Percentiles rank a stretch among this genome's conserved stretches.
Evolutionary conservation across 2,329 filamentous ascomycete species (phyloP).

Genomic region (Aspergillus melleus): DNA sequence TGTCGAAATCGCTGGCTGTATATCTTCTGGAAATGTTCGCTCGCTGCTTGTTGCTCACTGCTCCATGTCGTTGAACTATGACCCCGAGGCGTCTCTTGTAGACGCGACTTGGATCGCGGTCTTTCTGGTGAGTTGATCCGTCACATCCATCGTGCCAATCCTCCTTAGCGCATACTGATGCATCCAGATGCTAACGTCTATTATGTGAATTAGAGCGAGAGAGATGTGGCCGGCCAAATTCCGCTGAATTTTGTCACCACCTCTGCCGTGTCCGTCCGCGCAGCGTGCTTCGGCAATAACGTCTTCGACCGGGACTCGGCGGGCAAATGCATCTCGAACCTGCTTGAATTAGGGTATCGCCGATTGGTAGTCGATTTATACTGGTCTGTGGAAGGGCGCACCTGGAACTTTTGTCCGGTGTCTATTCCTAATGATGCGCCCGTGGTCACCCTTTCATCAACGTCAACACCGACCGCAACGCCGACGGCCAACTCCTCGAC

Average conservation of each 20-base stretch:
- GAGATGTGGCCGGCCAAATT: constrained; percentile 60
- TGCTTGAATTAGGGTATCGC: constrained; percentile 60
- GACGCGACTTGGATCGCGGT: constrained; percentile 41
- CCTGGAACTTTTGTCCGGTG: constrained; percentile 64
- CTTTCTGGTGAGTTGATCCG: constrained; percentile 34
- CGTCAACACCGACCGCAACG: constrained; percentile 15
- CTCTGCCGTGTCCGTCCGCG: constrained; percentile 57
- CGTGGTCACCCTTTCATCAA: constrained; percentile 22
- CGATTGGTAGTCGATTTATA: constrained; percentile 62
- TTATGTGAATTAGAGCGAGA: constrained; percentile 49
- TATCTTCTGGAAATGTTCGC: not conserved
- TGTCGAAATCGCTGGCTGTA: not conserved
- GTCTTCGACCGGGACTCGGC: constrained; percentile 55
- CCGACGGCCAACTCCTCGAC: constrained; percentile 23
- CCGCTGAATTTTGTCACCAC: constrained; percentile 64
- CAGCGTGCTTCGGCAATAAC: constrained; percentile 58
- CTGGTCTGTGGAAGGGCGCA: constrained; percentile 57
- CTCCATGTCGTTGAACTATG: constrained; percentile 46
- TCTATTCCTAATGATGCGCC: constrained; percentile 43
- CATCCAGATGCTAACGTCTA: constrained; percentile 10
- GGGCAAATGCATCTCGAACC: constrained; percentile 61
- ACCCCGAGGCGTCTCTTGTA: constrained; percentile 38
- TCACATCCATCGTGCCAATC: not conserved
- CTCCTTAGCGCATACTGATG: no score
- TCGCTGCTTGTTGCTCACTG: not conserved